Evolutionary conservation across 2,329 filamentous ascomycete species (phyloP).

Genomic region (Calonectria pseudoturangicola): DNA sequence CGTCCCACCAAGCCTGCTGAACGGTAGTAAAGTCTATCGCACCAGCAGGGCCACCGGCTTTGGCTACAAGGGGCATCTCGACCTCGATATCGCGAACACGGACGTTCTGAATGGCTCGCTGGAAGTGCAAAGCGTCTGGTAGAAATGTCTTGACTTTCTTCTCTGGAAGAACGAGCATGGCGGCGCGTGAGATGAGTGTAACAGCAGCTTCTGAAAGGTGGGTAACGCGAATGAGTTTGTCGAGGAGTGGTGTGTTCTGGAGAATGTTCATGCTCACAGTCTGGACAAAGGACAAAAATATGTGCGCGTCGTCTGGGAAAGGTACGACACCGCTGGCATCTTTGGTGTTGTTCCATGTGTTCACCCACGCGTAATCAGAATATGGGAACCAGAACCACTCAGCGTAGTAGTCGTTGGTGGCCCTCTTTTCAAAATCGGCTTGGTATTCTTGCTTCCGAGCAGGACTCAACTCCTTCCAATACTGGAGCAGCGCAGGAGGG

Average conservation of each 20-base stretch:
- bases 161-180: neutral
- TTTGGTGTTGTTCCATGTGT: neutral
- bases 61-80: constrained; percentile 7
- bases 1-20: constrained; percentile 15
- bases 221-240: neutral
- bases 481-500: neutral
- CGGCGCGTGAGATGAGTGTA: neutral
- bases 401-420: constrained; percentile 12
- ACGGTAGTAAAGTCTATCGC: neutral
- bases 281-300: neutral
- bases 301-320: neutral
- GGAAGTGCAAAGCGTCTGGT: constrained; percentile 7
- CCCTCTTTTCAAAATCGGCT: neutral
- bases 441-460: neutral
- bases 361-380: neutral
- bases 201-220: neutral
- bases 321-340: neutral
- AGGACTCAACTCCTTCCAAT: neutral
- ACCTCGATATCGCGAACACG: neutral
- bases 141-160: neutral
- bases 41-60: neutral
- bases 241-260: neutral
- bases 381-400: constrained; percentile 19
- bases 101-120: constrained; percentile 5
- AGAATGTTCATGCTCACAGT: neutral